Evolutionary conservation across 257 asterid species (phyloP).

Genomic region (Lavandula angustifolia): DNA sequence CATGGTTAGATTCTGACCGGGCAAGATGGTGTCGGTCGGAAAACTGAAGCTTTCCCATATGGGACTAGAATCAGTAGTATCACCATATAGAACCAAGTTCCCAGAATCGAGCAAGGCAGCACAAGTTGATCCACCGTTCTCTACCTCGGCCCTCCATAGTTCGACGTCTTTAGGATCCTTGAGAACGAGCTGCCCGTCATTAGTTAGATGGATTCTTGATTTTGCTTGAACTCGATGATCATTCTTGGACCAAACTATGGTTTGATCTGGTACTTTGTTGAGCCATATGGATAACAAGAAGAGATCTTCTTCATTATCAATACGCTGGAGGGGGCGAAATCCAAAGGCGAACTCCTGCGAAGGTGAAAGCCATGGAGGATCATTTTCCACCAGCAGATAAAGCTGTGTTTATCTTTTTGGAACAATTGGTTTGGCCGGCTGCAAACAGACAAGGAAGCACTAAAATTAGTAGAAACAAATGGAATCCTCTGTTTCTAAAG

Average conservation of each 20-base stretch:
- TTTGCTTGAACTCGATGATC: conserved; percentile 35
- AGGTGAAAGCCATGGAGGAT: conserved; percentile 42
- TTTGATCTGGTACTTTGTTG: conserved; percentile 41
- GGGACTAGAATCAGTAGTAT: conserved; percentile 8
- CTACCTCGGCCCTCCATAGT: conserved; percentile 21
- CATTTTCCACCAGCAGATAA: conserved; percentile 29
- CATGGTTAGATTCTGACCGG: conserved; percentile 31
- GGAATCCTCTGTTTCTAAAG: not conserved
- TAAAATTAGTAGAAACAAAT: not conserved
- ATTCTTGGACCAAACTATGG: conserved; percentile 44
- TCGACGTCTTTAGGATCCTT: conserved; percentile 11
- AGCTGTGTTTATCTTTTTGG: conserved; percentile 8
- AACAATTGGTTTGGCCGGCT: conserved; percentile 24
- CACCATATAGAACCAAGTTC: conserved; percentile 35
- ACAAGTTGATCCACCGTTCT: conserved; percentile 20
- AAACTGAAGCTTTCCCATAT: conserved; percentile 40
- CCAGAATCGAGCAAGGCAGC: conserved; percentile 48
- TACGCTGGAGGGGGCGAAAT: conserved; percentile 30
- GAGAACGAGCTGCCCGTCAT: conserved; percentile 38
- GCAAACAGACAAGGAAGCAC: not conserved
- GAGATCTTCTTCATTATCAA: conserved; percentile 19
- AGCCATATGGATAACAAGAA: conserved; percentile 48
- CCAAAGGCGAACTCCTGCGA: conserved; percentile 50
- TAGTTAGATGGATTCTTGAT: conserved; percentile 37
- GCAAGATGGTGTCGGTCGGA: conserved; percentile 46